A percentile compares a stretch with the other conserved stretches of the same genome.
These are phyloP conservation scores for Termitomyces sp. DNA, from an alignment of 768 basidiomycete species.

Conservation along the genomic window DNA sequence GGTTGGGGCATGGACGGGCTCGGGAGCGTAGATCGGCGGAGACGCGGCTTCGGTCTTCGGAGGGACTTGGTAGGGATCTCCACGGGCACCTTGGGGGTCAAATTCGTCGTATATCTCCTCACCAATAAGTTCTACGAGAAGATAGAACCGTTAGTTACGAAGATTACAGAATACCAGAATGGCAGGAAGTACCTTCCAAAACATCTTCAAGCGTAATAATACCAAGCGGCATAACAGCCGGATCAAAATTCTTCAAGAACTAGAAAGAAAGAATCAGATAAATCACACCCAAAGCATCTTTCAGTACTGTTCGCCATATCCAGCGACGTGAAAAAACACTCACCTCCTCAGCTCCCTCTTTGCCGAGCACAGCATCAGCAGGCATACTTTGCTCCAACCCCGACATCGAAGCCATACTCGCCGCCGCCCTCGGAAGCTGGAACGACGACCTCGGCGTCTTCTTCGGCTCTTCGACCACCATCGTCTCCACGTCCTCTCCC, in stretches of 20 bases:
- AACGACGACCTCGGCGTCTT: slow-evolving; percentile 30
- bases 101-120: slow-evolving; percentile 94
- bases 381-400: slow-evolving; percentile 80
- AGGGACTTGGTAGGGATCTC: slow-evolving; percentile 35
- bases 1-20: slow-evolving; percentile 2
- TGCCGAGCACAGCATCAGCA: slow-evolving; percentile 77
- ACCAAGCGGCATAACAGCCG: slow-evolving; percentile 77
- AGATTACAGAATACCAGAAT: not conserved
- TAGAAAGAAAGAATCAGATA: slow-evolving; percentile 16
- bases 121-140: slow-evolving; percentile 69
- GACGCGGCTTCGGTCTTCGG: slow-evolving; percentile 17
- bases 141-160: not conserved
- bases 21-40: not conserved
- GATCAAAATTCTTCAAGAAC: slow-evolving; percentile 81
- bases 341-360: slow-evolving; percentile 72
- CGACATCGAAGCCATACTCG: slow-evolving; percentile 39
- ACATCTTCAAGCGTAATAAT: slow-evolving; percentile 94
- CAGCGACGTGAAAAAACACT: slow-evolving; percentile 10
- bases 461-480: slow-evolving; percentile 13
- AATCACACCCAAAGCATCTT: no score
- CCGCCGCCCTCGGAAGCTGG: slow-evolving; percentile 32
- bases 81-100: slow-evolving; percentile 69
- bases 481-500: slow-evolving; percentile 5
- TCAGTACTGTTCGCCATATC: not conserved
- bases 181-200: slow-evolving; percentile 56